Evolutionary conservation across 2,329 filamentous ascomycete species (phyloP), one percentile per base, ranked within the genome.

Genomic region (Clonostachys rosea): DNA sequence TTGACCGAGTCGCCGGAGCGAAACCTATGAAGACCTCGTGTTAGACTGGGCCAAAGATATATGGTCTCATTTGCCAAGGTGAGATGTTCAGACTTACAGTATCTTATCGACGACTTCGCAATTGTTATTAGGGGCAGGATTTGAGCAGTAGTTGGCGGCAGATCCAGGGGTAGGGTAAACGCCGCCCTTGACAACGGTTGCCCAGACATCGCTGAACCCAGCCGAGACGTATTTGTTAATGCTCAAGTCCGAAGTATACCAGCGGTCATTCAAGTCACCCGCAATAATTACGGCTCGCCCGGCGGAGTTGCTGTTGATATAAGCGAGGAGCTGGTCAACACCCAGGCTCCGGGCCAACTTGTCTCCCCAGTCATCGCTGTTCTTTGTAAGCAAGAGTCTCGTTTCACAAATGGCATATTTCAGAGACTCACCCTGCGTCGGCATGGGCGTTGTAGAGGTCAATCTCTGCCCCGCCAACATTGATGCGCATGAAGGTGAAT

Each of bases 21-120:
- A 65, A 80, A 85, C 54, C 56, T 59, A 6, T 6, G 3, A 34
- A 6, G 8, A 2, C 1, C 4, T 50, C 41, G 46, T 42, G 11
- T 39, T 41, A 41, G 9, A 44, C 3, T 42, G 3, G n/a, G 14
- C 40, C 34, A 34, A 16, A 33, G 3, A 10, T 20, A 8, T 10
- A 20, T 40, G 18, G 9, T 20, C 11, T n/a, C 5, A 36, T 14
- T 7, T 42, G 44, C 16, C 4, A 18, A 18, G 35, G 24, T 14
- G 24, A 14, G 20, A 35, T 34, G n/a, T 13, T 4, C 24, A 5
- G 24, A 56, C 57, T 55, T 43, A 59, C 57, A 84, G 76, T 42
- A 84, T 67, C 64, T 87, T 87, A 64, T 87, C 84, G 36, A 87
- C 81, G 4, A 76, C 80, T 65, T 87, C 84, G 62, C 84, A 87